phyloP scores from a whole-genome alignment of 768 basidiomycete species.

The Leccinum pellstonianum region DNA sequence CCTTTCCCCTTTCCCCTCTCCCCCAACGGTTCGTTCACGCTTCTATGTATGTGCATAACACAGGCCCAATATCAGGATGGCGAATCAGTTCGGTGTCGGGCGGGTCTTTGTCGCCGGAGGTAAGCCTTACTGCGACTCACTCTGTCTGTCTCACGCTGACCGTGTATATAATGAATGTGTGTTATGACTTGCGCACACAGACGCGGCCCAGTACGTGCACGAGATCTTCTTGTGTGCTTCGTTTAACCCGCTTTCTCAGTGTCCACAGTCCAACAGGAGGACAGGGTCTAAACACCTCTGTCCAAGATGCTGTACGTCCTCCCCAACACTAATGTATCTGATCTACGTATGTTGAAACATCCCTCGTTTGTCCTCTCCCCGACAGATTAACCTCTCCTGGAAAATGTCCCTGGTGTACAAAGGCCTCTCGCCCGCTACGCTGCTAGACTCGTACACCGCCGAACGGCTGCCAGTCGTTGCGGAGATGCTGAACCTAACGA shows the following conservation, averaged over 20 bases:
- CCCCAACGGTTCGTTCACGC: background rate
- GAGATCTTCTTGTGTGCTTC: background rate
- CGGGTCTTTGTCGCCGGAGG: slow-evolving; percentile 52
- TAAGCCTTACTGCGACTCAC: background rate
- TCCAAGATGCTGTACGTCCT: slow-evolving; percentile 39
- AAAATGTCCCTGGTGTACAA: slow-evolving; percentile 45
- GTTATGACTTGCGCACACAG: slow-evolving; percentile 25
- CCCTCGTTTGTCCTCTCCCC: slow-evolving; percentile 42
- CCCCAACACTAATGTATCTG: slow-evolving; percentile 1
- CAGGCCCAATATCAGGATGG: slow-evolving; percentile 51
- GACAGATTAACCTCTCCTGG: slow-evolving; percentile 47
- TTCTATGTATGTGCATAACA: background rate
- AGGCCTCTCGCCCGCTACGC: slow-evolving; percentile 26
- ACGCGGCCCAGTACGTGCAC: slow-evolving; percentile 42
- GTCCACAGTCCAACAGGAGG: slow-evolving; percentile 26
- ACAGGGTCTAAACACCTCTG: slow-evolving; percentile 38
- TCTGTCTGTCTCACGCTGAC: background rate
- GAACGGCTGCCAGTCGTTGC: slow-evolving; percentile 48
- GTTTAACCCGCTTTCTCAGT: slow-evolving; percentile 6
- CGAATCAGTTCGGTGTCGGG: slow-evolving; percentile 39
- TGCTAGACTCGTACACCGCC: slow-evolving; percentile 42
- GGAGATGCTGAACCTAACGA: slow-evolving; percentile 43
- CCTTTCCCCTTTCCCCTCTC: background rate
- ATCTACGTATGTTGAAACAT: background rate
- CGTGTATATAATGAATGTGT: background rate